Base-by-base conservation (phyloP, 75 land plant genomes). In the Cunninghamia lanceolata region DNA sequence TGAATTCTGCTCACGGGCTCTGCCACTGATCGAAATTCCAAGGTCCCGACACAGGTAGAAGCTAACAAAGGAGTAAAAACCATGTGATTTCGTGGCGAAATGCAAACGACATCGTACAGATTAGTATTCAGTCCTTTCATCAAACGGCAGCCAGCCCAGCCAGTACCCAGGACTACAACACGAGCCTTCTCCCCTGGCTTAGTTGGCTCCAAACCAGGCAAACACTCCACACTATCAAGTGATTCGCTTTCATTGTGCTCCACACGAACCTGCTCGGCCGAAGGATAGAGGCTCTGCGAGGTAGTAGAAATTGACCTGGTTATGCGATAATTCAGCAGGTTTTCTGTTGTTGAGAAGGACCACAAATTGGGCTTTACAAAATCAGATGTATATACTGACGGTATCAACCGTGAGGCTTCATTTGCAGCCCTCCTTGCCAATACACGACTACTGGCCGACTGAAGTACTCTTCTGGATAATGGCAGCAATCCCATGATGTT, bases 21-120 rank as follows among this genome's bases (percentile, higher is more conserved):
- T 10, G 89, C 91, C 38, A 91, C 92, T 13, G 91, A 91, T 36
- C 91, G 83, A 56, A 91, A 93, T 86, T 91, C 95, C 50, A 94
- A 85, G 35, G 94, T 94, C 43, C 95, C 95, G 30, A 94, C 95
- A 77, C 95, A 94, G 70, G 94, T 94, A 46, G 94, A 93, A 66
- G 94, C 95, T 84, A 94, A 87, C 87, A 94, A 82, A 59, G 95
- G 95, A 45, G 95, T 94, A 88, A 94, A 94, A 28, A 94, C 95
- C 95, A 94, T 94, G 86, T 94, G 96, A 74, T 94, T 94, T 70
- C 94, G 74, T 21, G 96, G 96, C 2, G 94, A 93, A 34, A 94
- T 89, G 87, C 95, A 94, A 15, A 94, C 94, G 56, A 92, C 89
- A 86, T 94, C 95, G 66, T 88, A 94, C 11, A 91, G 19, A 1